Evolutionary conservation across 305 asterid species (phyloP).

Genomic region (Withania somnifera): DNA sequence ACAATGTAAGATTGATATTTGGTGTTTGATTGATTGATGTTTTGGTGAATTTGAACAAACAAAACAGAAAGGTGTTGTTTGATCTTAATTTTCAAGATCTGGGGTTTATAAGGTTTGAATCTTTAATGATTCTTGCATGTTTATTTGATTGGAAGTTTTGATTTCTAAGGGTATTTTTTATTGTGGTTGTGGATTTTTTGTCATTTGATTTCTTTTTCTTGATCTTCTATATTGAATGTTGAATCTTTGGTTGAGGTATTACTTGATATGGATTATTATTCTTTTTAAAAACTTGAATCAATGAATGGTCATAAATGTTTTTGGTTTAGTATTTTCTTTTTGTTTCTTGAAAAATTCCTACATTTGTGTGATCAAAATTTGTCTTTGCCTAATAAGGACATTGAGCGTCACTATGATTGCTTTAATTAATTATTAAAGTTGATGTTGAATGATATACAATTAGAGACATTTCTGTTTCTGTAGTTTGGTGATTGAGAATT

Average conservation of each 20-base stretch:
- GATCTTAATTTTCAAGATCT: constrained; percentile 67
- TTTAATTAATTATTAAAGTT: not conserved
- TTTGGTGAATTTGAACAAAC: constrained; percentile 12
- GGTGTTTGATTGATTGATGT: not conserved
- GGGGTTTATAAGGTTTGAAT: constrained; percentile 1
- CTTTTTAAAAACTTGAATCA: constrained; percentile 1
- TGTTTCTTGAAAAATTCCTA: not conserved
- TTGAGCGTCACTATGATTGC: not conserved
- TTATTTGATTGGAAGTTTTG: constrained; percentile 26
- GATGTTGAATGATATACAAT: not conserved
- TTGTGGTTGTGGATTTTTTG: constrained; percentile 19
- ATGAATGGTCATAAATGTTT: not conserved
- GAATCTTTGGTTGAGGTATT: constrained; percentile 9
- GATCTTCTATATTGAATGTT: constrained; percentile 16
- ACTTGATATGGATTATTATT: constrained; percentile 11
- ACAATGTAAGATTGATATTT: constrained; percentile 35
- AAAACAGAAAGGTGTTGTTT: constrained; percentile 37
- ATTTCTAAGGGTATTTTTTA: constrained; percentile 21
- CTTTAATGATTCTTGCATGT: constrained; percentile 15
- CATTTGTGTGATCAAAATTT: constrained; percentile 2
- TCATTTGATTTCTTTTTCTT: constrained; percentile 16
- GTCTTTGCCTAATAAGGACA: not conserved
- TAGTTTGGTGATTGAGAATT: constrained; percentile 3
- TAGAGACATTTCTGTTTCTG: not conserved
- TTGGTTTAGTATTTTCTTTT: not conserved